Base-by-base conservation (phyloP, 1,139 yeast genomes). In the Candida sp. region DNA sequence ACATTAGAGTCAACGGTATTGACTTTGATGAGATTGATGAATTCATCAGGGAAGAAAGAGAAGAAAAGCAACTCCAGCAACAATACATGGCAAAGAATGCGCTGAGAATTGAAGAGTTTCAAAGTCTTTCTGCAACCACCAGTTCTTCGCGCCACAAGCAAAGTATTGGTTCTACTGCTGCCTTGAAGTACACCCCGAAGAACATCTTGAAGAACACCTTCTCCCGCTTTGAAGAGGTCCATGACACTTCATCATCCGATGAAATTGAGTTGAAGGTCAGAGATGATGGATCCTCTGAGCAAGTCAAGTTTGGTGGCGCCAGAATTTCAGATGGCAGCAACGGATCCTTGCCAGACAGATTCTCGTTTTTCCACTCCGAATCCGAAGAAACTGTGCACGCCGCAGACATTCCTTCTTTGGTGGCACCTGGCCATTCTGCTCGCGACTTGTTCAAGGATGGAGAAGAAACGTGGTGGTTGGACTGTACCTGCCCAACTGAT, bases 361-460 rank as follows among this genome's bases (percentile, higher is more conserved):
- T 89, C 68, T 84, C 96, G 34, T 90, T 90, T 66, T 93, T 91
- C 67, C 84, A 86, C 41, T 83, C 96, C 0, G 91, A 88, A 52
- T 75, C 85, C 7, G 97, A 91, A 53, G 96, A 88, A 62, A 94
- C 98, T 0, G 80, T 90, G 17, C 98, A 93, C 69, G 89, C 97
- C 1, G 87, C 96, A 1, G 97, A 91, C 63, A 77, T 93, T 41
- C 88, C 96, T 3, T 83, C 94, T 1, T 72, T 93, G 54, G 83
- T 89, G 4, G 75, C 75, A 22, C 85, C 86, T 1, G 88, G 85
- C 2, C 84, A 86, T 61, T 75, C 88, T 3, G 84, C 88, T 58
- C 77, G 83, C 52, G 83, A 84, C 31, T 68, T 90, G 47, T 90
- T 91, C 66, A 76, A 75, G 48, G 73, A 76, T 41, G 77, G 79